Base-by-base conservation (phyloP, 768 basidiomycete species). In the Termitomyces sp. region DNA sequence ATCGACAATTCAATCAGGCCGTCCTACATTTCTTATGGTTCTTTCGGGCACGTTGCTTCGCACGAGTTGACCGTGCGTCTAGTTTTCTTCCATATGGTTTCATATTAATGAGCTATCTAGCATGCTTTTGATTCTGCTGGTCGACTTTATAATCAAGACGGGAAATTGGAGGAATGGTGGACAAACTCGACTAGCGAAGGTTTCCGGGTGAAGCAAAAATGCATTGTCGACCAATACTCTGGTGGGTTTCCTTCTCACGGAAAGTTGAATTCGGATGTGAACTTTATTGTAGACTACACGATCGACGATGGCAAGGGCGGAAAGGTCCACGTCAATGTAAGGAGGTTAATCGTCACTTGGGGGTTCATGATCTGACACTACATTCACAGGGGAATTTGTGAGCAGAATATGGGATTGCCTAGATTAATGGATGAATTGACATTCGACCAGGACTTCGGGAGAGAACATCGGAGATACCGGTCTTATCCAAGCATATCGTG, bases 41-140 rank as follows among this genome's bases (percentile, higher is more conserved):
- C 93, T 1, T 97, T 98, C 64, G 97, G 95, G 13, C 85, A 88
- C 47, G 87, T 97, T 18, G 94, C 94, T 22, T 83, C 92, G 0
- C 96, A 99, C 66, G 96, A 99, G 69, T 73, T 98, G 42, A 90
- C 90, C 20, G 89, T 94, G 53, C 53, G 84, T n/a, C 64, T 5
- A 59, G 36, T 18, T 23, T 48, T 29, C 46, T 7, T 45, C 22
- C 16, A 31, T 41, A 31, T 11, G 43, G 13, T 22, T 15, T 12
- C 20, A 23, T 18, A 45, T 27, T 52, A 31, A 50, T 22, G 47
- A 22, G 51, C 43, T 29, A 25, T 33, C 53, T 42, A 94, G 88
- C 91, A 94, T 63, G 91, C 91, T 2, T 94, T 95, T 62, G 94
- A 95, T 68, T 91, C 92, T 48, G 81, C 90, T 50, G 95, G 94